Conservation (phyloP, 495 filamentous ascomycete species). For the Xylaria acuta region DNA sequence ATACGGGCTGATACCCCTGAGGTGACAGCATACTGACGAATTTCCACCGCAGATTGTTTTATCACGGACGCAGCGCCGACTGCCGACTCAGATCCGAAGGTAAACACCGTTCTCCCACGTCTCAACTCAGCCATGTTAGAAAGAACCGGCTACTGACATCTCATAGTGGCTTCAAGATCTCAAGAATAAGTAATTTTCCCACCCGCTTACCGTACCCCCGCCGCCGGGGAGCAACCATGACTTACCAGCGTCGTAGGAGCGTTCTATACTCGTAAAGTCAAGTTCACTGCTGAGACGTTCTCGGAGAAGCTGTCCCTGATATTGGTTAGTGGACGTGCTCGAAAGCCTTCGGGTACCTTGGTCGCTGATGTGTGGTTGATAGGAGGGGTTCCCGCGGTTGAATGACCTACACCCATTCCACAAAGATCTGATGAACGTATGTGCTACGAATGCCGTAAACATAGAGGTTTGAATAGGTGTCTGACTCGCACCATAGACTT, state of each 20-base stretch:
- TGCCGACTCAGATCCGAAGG: conserved; percentile 89
- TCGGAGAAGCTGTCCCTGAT: conserved; percentile 76
- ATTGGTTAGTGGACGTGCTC: conserved; percentile 2
- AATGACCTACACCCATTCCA: conserved; percentile 97
- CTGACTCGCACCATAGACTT: conserved; percentile 65
- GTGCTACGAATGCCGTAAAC: background rate
- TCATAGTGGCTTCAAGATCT: conserved; percentile 84
- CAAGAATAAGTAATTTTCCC: conserved; percentile 66
- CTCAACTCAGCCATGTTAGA: background rate
- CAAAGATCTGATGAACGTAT: conserved; percentile 60
- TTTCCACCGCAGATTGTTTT: conserved; percentile 69
- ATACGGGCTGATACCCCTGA: no score
- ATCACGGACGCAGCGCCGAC: conserved; percentile 88
- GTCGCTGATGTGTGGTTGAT: conserved; percentile 61
- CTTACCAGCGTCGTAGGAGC: conserved; percentile 49
- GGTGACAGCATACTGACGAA: background rate
- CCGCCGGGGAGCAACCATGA: background rate
- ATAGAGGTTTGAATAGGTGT: conserved; percentile 38
- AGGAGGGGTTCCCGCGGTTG: conserved; percentile 92
- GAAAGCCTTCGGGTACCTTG: background rate
- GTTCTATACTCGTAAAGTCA: conserved; percentile 98
- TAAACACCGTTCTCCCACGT: background rate
- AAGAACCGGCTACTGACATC: background rate
- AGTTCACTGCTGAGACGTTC: conserved; percentile 98
- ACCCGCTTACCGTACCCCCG: conserved; percentile 1